phyloP scores from a whole-genome alignment of 768 basidiomycete species.

The Gymnopilus dilepis region DNA sequence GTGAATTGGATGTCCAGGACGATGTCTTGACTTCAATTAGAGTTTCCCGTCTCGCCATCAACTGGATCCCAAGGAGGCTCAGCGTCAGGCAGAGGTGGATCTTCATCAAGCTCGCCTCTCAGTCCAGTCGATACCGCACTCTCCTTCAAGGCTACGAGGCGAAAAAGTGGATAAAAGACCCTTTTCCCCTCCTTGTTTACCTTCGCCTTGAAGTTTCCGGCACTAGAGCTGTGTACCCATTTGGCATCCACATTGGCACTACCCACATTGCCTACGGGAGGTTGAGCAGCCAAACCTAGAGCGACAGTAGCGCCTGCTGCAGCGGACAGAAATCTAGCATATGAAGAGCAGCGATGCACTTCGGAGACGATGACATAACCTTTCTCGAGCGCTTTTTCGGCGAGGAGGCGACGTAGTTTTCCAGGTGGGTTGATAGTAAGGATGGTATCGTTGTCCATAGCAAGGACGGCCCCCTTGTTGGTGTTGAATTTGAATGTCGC shows the following conservation, averaged over 20 bases:
- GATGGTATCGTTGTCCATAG: conserved; percentile 35
- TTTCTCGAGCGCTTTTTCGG: conserved; percentile 26
- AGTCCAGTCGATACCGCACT: conserved; percentile 24
- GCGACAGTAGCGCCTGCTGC: conserved; percentile 24
- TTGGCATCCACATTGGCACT: conserved; percentile 14
- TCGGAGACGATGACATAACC: conserved; percentile 37
- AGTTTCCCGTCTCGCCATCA: conserved; percentile 2
- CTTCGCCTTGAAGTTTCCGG: conserved; percentile 33
- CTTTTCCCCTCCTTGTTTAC: conserved; percentile 28
- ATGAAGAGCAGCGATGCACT: conserved; percentile 38
- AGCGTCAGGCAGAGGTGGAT: conserved; percentile 26
- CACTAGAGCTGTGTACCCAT: conserved; percentile 29
- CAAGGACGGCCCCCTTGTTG: conserved; percentile 35
- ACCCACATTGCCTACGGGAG: conserved; percentile 23
- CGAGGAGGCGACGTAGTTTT: conserved; percentile 32
- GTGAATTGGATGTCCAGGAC: too few relatives aligned
- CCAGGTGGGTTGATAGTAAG: conserved; percentile 32
- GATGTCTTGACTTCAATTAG: too few relatives aligned
- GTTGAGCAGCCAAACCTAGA: conserved; percentile 30
- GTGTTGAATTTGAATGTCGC: conserved; percentile 34
- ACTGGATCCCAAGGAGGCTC: conserved; percentile 23
- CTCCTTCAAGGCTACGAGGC: conserved; percentile 33
- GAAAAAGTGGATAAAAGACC: conserved; percentile 34
- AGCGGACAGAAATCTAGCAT: conserved; percentile 33
- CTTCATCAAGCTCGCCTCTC: conserved; percentile 24